A percentile compares a stretch with the other conserved stretches of the same genome.
Conservation (phyloP, 2,329 filamentous ascomycete species). For the Didymella lethalis region DNA sequence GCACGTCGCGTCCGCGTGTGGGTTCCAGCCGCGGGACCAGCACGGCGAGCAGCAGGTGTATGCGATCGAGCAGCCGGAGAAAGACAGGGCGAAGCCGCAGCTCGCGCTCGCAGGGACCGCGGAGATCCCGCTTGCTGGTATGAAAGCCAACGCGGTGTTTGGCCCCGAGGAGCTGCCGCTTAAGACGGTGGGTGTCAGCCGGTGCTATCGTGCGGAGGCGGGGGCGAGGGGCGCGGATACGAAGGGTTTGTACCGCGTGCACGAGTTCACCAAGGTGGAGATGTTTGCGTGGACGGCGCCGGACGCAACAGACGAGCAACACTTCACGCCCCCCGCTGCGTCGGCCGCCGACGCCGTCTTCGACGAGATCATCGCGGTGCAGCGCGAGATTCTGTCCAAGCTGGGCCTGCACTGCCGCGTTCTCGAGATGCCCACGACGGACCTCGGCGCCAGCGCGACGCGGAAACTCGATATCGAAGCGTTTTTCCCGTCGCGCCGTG, state of each 20-base stretch:
- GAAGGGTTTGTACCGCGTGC: conserved; percentile 94
- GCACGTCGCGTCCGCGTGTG: conserved; percentile 88
- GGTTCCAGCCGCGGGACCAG: conserved; percentile 91
- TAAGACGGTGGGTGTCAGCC: conserved; percentile 81
- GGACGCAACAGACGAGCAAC: conserved; percentile 49
- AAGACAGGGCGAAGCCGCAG: conserved; percentile 69
- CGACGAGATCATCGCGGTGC: conserved; percentile 84
- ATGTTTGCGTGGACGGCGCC: conserved; percentile 91
- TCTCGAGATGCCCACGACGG: conserved; percentile 87
- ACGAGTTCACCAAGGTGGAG: conserved; percentile 99
- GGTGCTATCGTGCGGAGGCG: conserved; percentile 96
- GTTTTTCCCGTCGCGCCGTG: conserved; percentile 82
- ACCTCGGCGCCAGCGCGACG: conserved; percentile 86
- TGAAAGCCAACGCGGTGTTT: conserved; percentile 79
- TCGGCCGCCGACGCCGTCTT: conserved; percentile 68
- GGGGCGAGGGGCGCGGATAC: conserved; percentile 88
- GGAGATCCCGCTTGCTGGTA: conserved; percentile 91
- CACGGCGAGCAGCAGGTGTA: conserved; percentile 94
- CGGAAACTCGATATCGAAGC: conserved; percentile 94
- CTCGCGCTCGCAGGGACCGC: conserved; percentile 86
- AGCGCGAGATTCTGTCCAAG: conserved; percentile 79
- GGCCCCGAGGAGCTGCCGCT: conserved; percentile 72
- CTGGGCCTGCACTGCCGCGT: conserved; percentile 86
- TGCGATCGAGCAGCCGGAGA: conserved; percentile 70
- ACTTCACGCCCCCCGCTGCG: conserved; percentile 41